Evolutionary conservation across 1,284 basidiomycete species (phyloP), one percentile per base, ranked within the genome.

Genomic region (Melanopsichium pennsylvanicum): DNA sequence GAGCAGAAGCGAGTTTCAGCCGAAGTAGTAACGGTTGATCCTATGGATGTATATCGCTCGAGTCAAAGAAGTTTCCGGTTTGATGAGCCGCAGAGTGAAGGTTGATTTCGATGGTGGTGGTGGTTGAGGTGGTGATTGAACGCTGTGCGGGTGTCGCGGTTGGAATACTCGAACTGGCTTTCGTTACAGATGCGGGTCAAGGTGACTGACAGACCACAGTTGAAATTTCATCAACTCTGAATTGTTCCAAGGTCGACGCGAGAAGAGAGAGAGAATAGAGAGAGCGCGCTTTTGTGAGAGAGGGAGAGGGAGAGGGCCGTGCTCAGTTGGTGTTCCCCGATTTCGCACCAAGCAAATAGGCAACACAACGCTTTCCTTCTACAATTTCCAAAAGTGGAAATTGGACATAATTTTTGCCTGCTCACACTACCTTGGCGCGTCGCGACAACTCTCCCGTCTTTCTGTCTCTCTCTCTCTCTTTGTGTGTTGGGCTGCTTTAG

Each of bases 401-500:
- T 16, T 39, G 8, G 11, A 29, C 25, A 36, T 18, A 26, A n/a
- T 18, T 45, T 46, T n/a, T n/a, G n/a, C n/a, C n/a, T n/a, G n/a
- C n/a, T n/a, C n/a, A n/a, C n/a, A n/a, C n/a, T n/a, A n/a, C n/a
- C n/a, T n/a, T n/a, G 36, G 59, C 60, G 60, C 60, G 60, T 63
- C 60, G 60, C 60, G 60, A 63, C 34, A 22, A n/a, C 22, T 6
- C 16, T 26, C 23, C 13, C 15, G 27, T 11, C 10, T 15, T 2
- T 27, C n/a, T n/a, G n/a, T n/a, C n/a, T n/a, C n/a, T n/a, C n/a
- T n/a, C n/a, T n/a, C n/a, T n/a, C n/a, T n/a, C n/a, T n/a, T n/a
- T 31, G 59, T 52, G 60, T 52, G 60, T 63, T 52, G 60, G 52
- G 60, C 56, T 29, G 27, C 27, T 36, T 43, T 35, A 46, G 43